phyloP scores from a whole-genome alignment of 2,329 filamentous ascomycete species.

The Trichoderma atroviride region DNA sequence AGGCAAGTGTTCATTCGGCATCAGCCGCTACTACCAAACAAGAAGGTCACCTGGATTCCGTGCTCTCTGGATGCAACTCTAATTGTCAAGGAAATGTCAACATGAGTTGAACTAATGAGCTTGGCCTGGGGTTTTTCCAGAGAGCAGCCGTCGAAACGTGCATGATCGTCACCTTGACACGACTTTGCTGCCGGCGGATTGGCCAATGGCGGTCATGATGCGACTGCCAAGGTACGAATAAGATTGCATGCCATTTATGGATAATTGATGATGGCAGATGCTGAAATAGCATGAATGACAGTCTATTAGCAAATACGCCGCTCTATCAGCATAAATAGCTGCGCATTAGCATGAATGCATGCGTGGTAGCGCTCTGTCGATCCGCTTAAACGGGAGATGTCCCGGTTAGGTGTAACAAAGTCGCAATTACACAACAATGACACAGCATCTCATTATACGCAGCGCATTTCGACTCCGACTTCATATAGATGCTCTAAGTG shows the following conservation, averaged over 20 bases:
- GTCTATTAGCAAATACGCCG: not conserved
- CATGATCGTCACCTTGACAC: not conserved
- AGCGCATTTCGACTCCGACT: not conserved
- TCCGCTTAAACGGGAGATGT: not conserved
- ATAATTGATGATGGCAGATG: not conserved
- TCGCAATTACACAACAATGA: not conserved
- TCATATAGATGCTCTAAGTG: not conserved
- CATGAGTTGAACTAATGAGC: not conserved
- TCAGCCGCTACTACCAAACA: not conserved
- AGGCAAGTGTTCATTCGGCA: not conserved
- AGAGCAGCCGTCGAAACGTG: not conserved
- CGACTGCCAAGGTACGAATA: not conserved
- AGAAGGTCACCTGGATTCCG: not conserved
- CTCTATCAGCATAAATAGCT: not conserved
- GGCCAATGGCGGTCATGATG: not conserved
- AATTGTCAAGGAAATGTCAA: not conserved
- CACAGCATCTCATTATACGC: not conserved
- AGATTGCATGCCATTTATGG: not conserved
- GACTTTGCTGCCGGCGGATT: not conserved
- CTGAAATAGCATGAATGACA: conserved; percentile 13
- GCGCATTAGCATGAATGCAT: not conserved
- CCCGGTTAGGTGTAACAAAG: not conserved
- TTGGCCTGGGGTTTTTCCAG: conserved; percentile 6
- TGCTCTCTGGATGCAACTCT: not conserved
- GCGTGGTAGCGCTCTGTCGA: not conserved